Percentiles rank a stretch among this genome's conserved stretches.
Conservation (phyloP, 2,329 filamentous ascomycete species). For the Penicillium oxalicum region DNA sequence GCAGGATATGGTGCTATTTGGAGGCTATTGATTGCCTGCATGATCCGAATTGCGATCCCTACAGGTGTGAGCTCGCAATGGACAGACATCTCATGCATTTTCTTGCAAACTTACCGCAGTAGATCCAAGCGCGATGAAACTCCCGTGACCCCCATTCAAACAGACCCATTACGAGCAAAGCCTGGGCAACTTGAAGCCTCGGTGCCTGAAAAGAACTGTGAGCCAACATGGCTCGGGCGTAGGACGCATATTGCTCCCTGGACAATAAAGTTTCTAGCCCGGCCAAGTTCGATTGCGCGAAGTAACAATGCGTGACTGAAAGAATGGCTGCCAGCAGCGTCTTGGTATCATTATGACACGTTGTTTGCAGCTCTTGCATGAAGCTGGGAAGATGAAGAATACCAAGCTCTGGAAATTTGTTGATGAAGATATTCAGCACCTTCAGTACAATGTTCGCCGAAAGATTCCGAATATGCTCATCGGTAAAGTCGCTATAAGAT, state of each 20-base stretch:
- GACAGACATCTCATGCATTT: not conserved
- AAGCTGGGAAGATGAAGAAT: constrained; percentile 16
- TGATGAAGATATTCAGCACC: constrained; percentile 13
- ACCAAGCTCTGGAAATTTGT: constrained; percentile 17
- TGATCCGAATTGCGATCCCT: constrained; percentile 38
- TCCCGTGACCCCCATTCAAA: constrained; percentile 42
- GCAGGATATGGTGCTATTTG: constrained; percentile 20
- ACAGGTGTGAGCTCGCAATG: not conserved
- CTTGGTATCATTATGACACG: constrained; percentile 7
- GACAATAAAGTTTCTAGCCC: constrained; percentile 3
- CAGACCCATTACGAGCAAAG: constrained; percentile 36
- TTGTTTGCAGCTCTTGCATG: constrained; percentile 6
- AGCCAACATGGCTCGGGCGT: constrained; percentile 11
- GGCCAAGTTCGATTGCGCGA: constrained; percentile 2
- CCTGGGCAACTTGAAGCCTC: constrained; percentile 34
- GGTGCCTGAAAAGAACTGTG: constrained; percentile 18
- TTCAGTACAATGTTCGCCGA: constrained; percentile 8
- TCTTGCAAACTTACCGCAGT: constrained; percentile 21
- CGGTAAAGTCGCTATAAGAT: not conserved
- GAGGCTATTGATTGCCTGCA: constrained; percentile 25
- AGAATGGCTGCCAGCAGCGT: constrained; percentile 9
- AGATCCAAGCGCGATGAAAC: constrained; percentile 43
- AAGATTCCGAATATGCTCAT: constrained; percentile 6
- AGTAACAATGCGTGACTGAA: constrained; percentile 5
- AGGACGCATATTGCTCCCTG: constrained; percentile 11